Conservation (phyloP, 257 asterid genomes). For the Solanum pimpinellifolium region DNA sequence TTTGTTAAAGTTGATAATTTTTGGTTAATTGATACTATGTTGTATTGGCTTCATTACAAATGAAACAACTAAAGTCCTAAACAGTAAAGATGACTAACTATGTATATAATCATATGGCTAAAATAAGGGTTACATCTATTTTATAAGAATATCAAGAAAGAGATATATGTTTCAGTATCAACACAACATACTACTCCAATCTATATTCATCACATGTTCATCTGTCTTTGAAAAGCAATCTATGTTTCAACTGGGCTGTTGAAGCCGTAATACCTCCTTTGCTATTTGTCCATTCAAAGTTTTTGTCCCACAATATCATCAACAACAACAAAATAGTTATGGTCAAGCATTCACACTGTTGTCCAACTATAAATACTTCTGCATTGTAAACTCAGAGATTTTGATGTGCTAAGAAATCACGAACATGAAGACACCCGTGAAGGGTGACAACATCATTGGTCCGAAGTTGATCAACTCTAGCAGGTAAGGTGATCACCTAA, state of each 20-base stretch:
- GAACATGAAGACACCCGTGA: constrained; percentile 53
- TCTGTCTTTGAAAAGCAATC: too few relatives aligned
- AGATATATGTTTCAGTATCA: not conserved
- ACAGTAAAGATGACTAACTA: too few relatives aligned
- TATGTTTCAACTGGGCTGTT: not conserved
- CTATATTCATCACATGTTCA: too few relatives aligned
- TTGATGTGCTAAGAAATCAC: constrained; percentile 53
- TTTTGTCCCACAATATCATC: not conserved
- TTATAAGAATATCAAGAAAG: not conserved
- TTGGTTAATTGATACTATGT: too few relatives aligned
- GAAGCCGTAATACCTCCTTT: not conserved
- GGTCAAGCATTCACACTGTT: not conserved
- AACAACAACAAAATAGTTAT: not conserved
- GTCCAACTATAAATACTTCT: not conserved
- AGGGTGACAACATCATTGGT: constrained; percentile 74
- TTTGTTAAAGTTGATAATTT: too few relatives aligned
- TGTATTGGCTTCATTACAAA: too few relatives aligned
- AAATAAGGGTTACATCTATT: too few relatives aligned
- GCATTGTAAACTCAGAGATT: constrained; percentile 5
- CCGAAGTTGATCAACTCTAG: constrained; percentile 59
- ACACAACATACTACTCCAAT: not conserved
- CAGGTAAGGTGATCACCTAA: constrained; percentile 65
- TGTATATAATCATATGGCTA: too few relatives aligned
- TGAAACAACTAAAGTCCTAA: too few relatives aligned
- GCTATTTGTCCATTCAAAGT: not conserved